Base-by-base conservation (phyloP, 139 green algal species). In the Tetratostichococcus sp. region DNA sequence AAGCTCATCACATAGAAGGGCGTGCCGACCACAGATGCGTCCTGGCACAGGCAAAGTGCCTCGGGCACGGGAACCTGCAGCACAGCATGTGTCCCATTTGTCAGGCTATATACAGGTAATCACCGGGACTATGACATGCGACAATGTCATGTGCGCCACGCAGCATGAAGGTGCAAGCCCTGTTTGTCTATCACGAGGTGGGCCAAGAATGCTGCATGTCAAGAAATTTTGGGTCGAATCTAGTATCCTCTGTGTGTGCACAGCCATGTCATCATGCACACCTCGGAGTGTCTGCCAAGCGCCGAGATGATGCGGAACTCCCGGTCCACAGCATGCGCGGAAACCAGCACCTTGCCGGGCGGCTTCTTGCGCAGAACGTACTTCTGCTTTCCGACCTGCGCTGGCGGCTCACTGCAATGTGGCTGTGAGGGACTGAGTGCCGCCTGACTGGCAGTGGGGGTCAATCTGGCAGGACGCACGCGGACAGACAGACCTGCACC, bases 281-380 rank as follows among this genome's bases (percentile, higher is more conserved):
- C 50, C 72, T 62, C 11, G 14, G 50, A 62, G 19, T 23, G 19
- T 17, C 2, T 2, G 30, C 71, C 59, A 34, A 98, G 79, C 26
- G 89, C 89, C 0, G 70, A 35, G 28, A 96, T 73, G 19, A 97
- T 87, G 0, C 31, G 42, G 70, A 85, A 91, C 84, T 99, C 95
- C 0, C 95, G 85, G 67, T 98, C 93, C 19, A 99, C 91, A 1
- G 94, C 92, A 77, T 99, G 96, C 0, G 96, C 96, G 1, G 92
- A 97, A 1, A 86, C 83, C 39, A 99, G 85, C 14, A 98, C 86
- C 70, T 88, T 85, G 23, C 94, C 94, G 2, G 89, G 87, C 2
- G 96, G 96, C 84, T 99, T 96, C 86, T 99, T 99, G 58, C 96
- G 89, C 58, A 99, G 85, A 1, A 99, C 95, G 57, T 84, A 89